Conservation (phyloP, 164 flowering plant genomes). For the Echeveria elegans region DNA sequence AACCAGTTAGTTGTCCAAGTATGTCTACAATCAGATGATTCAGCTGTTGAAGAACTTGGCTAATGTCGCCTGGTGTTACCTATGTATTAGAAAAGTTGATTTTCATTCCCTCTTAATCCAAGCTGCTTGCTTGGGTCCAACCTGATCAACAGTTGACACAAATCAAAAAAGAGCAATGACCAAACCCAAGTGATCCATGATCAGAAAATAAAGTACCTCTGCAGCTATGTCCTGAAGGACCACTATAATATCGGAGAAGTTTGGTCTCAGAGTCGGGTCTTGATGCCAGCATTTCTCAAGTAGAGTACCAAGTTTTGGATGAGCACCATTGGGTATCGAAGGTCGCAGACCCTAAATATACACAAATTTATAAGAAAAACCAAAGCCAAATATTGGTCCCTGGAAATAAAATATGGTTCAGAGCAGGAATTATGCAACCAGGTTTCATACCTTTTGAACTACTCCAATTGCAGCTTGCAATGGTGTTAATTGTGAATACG, state of each 20-base stretch:
- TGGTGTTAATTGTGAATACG: slow-evolving; percentile 74
- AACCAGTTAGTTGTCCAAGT: too few species aligned
- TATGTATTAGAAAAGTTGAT: too few species aligned
- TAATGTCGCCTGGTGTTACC: too few species aligned
- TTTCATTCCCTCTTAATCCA: too few species aligned
- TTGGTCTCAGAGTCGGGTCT: slow-evolving; percentile 64
- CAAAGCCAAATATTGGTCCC: too few species aligned
- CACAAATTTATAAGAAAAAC: background rate
- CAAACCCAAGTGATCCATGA: slow-evolving; percentile 36
- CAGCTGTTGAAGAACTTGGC: too few species aligned
- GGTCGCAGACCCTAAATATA: slow-evolving; percentile 60
- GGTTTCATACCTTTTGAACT: slow-evolving; percentile 65
- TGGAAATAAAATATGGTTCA: background rate
- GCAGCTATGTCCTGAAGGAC: slow-evolving; percentile 48
- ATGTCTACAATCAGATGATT: too few species aligned
- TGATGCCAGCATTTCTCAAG: slow-evolving; percentile 89
- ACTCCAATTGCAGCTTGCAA: slow-evolving; percentile 96
- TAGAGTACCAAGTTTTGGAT: slow-evolving; percentile 53
- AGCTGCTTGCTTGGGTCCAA: too few species aligned
- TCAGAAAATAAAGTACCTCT: slow-evolving; percentile 35
- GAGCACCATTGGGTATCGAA: slow-evolving; percentile 54
- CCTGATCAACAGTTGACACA: too few species aligned
- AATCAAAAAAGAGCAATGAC: too few species aligned
- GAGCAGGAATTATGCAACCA: background rate
- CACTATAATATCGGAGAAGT: slow-evolving; percentile 59